Evolutionary conservation across 116 monocot species (phyloP).

Genomic region (Dioscorea cayenensis): DNA sequence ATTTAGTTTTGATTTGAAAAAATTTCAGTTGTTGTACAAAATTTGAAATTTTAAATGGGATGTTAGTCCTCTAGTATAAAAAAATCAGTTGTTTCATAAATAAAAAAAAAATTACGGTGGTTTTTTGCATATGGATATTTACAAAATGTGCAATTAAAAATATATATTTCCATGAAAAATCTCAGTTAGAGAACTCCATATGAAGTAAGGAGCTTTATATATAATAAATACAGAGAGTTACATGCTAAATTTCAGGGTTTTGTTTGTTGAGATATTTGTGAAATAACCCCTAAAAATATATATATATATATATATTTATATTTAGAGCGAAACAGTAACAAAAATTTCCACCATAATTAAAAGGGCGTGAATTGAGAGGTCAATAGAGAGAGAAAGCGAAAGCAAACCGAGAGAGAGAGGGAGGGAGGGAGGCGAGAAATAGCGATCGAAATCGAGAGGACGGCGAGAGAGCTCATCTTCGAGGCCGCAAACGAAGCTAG

Average conservation of each 20-base stretch:
- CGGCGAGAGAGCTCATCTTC: not conserved
- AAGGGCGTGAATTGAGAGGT: not conserved
- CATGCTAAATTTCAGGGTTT: not conserved
- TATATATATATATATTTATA: not conserved
- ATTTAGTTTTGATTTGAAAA: too few species aligned
- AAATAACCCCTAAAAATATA: not conserved
- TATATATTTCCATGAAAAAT: too few species aligned
- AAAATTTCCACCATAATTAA: too few species aligned
- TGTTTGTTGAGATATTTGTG: not conserved
- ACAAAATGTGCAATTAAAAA: too few species aligned
- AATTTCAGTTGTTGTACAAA: too few species aligned
- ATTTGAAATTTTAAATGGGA: too few species aligned
- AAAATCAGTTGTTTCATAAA: too few species aligned
- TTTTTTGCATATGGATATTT: too few species aligned
- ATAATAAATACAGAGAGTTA: too few species aligned
- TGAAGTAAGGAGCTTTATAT: not conserved
- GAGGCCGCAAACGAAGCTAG: not conserved
- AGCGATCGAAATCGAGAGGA: conserved; percentile 1
- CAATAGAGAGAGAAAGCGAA: conserved; percentile 3
- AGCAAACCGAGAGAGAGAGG: not conserved
- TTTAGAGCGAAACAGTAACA: not conserved
- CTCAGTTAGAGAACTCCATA: too few species aligned
- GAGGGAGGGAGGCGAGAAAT: not conserved
- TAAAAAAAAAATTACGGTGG: too few species aligned
- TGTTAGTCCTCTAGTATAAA: too few species aligned